Evolutionary conservation across 2,329 filamentous ascomycete species (phyloP).

Genomic region (Trichoderma koningii): DNA sequence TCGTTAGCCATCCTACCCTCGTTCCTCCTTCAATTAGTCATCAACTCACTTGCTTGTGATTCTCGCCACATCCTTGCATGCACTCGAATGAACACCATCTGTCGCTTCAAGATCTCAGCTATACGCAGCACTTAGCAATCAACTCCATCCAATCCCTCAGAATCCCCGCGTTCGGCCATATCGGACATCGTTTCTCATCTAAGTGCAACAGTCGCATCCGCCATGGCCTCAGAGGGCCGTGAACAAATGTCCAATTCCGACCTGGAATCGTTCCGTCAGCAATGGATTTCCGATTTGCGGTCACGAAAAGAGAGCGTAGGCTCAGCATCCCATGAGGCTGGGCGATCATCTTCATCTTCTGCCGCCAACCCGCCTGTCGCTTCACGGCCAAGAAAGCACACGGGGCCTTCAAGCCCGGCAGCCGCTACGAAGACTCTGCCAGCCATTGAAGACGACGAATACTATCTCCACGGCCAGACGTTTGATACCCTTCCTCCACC

Average conservation of each 20-base stretch:
- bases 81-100: not conserved
- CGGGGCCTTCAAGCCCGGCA: conserved; percentile 10
- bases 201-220: conserved; percentile 12
- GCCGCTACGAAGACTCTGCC: not conserved
- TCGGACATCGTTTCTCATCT: conserved; percentile 9
- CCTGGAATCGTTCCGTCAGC: conserved; percentile 78
- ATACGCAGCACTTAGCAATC: not conserved
- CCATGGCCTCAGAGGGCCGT: conserved; percentile 29
- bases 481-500: conserved; percentile 30
- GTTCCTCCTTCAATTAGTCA: not conserved
- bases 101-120: not conserved
- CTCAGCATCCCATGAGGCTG: conserved; percentile 8
- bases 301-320: conserved; percentile 34
- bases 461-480: conserved; percentile 24
- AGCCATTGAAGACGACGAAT: conserved; percentile 27
- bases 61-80: not conserved
- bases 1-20: not conserved
- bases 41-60: not conserved
- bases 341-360: conserved; percentile 5
- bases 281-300: conserved; percentile 84
- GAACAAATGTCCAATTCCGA: conserved; percentile 56
- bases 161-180: conserved; percentile 27
- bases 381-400: conserved; percentile 3
- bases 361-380: conserved; percentile 1
- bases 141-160: not conserved